A percentile compares a stretch with the other conserved stretches of the same genome.
These are phyloP conservation scores for Mortierella sp. DNA, from an alignment of 371 early-diverging fungal species.

Conservation along the genomic window DNA sequence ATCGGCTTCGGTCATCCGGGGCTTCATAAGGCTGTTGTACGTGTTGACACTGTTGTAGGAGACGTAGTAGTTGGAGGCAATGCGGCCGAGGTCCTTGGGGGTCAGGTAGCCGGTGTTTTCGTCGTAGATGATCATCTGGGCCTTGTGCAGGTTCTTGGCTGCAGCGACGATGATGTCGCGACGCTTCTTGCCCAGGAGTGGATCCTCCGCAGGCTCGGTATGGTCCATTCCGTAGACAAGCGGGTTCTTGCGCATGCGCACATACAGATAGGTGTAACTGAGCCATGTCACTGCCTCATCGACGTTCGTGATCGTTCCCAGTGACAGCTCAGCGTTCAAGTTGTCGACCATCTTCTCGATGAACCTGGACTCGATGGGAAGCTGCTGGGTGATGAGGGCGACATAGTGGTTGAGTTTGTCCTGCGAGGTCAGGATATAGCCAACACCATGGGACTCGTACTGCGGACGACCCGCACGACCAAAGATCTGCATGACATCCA, in stretches of 20 bases:
- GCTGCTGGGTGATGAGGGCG: slow-evolving; percentile 94
- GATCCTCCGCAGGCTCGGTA: slow-evolving; percentile 82
- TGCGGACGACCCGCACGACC: slow-evolving; percentile 99
- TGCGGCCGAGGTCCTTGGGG: slow-evolving; percentile 94
- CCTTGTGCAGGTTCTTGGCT: slow-evolving; percentile 79
- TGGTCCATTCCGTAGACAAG: slow-evolving; percentile 91
- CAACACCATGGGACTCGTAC: slow-evolving; percentile 94
- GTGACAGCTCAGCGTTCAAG: slow-evolving; percentile 97
- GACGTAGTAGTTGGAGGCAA: slow-evolving; percentile 93
- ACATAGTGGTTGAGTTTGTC: slow-evolving; percentile 95
- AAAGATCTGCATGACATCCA: slow-evolving; percentile 99
- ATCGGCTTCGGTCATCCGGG: slow-evolving; percentile 90
- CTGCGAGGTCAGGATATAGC: slow-evolving; percentile 92
- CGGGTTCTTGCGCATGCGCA: slow-evolving; percentile 97
- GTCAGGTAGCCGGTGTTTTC: slow-evolving; percentile 84
- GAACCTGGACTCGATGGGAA: slow-evolving; percentile 97
- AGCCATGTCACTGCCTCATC: slow-evolving; percentile 98
- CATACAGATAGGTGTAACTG: slow-evolving; percentile 97
- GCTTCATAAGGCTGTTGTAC: slow-evolving; percentile 80
- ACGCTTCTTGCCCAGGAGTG: slow-evolving; percentile 79
- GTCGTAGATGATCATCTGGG: slow-evolving; percentile 96
- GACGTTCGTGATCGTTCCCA: slow-evolving; percentile 94
- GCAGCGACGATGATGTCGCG: slow-evolving; percentile 83
- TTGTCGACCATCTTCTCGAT: slow-evolving; percentile 91
- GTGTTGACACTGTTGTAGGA: slow-evolving; percentile 87